phyloP scores from a whole-genome alignment of 208 protist species.

The Trypanosoma avium region DNA sequence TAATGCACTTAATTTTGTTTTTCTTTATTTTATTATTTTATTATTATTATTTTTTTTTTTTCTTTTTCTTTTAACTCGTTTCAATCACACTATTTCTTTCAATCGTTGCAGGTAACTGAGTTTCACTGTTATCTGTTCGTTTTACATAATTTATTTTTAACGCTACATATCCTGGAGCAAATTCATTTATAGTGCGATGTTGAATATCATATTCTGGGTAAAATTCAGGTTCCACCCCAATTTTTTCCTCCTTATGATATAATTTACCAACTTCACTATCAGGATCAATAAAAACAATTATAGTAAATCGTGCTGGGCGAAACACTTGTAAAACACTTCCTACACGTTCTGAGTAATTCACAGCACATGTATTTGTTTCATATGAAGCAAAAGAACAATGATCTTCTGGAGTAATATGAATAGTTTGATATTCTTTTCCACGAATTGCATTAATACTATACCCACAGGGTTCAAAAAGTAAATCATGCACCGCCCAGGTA shows the following conservation, averaged over 20 bases:
- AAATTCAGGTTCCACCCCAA: constrained; percentile 82
- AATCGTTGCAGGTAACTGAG: neutral
- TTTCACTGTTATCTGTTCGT: constrained; percentile 29
- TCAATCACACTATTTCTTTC: neutral
- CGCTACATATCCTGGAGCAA: constrained; percentile 73
- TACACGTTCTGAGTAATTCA: constrained; percentile 65
- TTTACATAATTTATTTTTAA: constrained; percentile 85
- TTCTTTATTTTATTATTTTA: neutral
- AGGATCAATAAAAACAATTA: constrained; percentile 84
- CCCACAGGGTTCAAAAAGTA: constrained; percentile 94
- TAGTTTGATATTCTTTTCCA: constrained; percentile 90
- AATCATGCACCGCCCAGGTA: constrained; percentile 81
- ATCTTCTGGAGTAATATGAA: constrained; percentile 95
- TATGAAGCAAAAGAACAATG: constrained; percentile 94
- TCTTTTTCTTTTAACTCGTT: neutral
- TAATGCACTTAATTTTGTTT: neutral
- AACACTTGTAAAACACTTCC: constrained; percentile 72
- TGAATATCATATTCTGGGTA: constrained; percentile 70
- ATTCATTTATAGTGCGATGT: constrained; percentile 79
- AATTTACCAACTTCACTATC: constrained; percentile 70
- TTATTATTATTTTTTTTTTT: neutral
- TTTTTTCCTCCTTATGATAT: constrained; percentile 51
- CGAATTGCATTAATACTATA: constrained; percentile 94
- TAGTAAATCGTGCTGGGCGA: constrained; percentile 77
- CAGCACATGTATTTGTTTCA: constrained; percentile 89